Conservation (phyloP, 768 basidiomycete species). For the Asterophora parasitica region DNA sequence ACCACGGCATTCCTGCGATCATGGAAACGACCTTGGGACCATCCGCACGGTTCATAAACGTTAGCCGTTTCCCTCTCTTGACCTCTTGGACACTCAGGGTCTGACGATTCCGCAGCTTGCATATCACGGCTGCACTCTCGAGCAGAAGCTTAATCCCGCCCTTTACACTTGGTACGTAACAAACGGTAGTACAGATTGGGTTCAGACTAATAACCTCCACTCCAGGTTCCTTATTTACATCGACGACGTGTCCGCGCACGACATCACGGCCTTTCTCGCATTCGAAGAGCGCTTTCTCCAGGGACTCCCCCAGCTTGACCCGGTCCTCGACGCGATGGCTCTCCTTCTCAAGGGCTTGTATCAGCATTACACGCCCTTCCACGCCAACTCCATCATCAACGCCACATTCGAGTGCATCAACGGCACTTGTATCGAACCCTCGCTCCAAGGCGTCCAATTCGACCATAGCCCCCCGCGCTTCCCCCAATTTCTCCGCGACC, state of each 20-base stretch:
- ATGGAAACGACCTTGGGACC: conserved; percentile 8
- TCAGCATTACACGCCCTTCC: conserved; percentile 15
- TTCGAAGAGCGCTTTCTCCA: conserved; percentile 17
- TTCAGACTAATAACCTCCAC: not conserved
- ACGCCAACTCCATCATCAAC: conserved; percentile 16
- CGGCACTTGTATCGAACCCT: conserved; percentile 16
- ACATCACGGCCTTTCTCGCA: conserved; percentile 5
- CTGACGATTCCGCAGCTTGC: conserved; percentile 10
- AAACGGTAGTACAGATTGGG: too few relatives aligned
- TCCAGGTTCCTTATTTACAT: conserved; percentile 20
- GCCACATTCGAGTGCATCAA: conserved; percentile 17
- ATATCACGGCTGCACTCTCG: conserved; percentile 15
- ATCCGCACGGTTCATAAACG: conserved; percentile 14
- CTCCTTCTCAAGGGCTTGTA: conserved; percentile 10
- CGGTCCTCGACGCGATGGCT: conserved; percentile 14
- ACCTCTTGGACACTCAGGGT: not conserved
- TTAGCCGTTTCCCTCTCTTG: not conserved
- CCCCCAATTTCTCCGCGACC: conserved; percentile 20
- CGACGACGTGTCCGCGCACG: conserved; percentile 14
- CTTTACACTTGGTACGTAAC: conserved; percentile 17
- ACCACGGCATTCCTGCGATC: not conserved
- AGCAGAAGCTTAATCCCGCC: conserved; percentile 15
- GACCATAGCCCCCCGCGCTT: conserved; percentile 8
- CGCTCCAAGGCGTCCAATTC: conserved; percentile 7
- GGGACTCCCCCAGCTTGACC: conserved; percentile 16